phyloP scores from a whole-genome alignment of 371 early-diverging fungal species.

The Ordospora colligata region DNA sequence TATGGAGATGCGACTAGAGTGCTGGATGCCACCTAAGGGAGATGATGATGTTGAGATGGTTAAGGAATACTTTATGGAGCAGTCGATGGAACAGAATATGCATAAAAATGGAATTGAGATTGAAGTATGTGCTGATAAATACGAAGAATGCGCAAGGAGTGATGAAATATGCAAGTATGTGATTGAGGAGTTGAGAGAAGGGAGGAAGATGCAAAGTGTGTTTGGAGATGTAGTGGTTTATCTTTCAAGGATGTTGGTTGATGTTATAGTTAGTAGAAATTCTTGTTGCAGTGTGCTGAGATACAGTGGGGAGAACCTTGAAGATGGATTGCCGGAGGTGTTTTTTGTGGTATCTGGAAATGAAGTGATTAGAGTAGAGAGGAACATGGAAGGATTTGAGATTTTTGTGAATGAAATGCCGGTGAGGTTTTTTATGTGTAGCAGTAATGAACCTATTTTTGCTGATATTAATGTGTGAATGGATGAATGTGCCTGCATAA shows the following conservation, averaged over 20 bases:
- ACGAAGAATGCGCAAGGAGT: neutral
- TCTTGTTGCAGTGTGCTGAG: neutral
- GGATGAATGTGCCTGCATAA: neutral
- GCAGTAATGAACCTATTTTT: neutral
- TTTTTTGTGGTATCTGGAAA: neutral
- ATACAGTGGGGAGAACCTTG: neutral
- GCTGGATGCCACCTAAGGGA: neutral
- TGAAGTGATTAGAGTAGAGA: neutral
- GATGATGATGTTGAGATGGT: neutral
- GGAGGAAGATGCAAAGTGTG: neutral
- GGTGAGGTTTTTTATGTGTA: neutral
- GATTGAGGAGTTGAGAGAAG: neutral
- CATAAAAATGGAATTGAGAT: neutral
- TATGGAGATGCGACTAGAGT: neutral
- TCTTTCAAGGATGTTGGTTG: neutral
- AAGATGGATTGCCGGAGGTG: neutral
- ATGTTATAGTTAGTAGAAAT: neutral
- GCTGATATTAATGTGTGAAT: neutral
- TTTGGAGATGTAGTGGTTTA: neutral
- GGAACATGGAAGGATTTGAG: neutral
- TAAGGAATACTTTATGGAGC: neutral
- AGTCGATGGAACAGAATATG: neutral
- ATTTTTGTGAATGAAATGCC: conserved; percentile 6
- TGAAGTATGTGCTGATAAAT: neutral
- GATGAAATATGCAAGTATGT: neutral